Conservation (phyloP, 371 early-diverging fungal species). For the Mortierella sp. region DNA sequence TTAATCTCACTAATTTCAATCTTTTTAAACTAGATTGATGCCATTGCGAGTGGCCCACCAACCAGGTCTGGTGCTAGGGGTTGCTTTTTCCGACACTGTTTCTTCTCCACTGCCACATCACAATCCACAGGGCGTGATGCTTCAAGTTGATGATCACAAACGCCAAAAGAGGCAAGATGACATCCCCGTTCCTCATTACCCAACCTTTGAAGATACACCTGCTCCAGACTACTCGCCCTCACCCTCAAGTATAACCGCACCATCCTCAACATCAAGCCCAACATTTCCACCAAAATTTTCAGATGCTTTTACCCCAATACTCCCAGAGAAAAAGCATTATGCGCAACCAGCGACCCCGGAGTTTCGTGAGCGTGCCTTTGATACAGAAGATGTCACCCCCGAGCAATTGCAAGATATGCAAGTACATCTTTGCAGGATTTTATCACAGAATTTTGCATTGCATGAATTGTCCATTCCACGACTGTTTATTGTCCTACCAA, state of each 20-base stretch:
- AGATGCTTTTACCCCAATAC: neutral
- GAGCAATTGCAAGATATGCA: neutral
- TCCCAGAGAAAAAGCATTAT: neutral
- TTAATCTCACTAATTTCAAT: neutral
- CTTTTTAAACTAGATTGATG: neutral
- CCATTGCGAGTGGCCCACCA: neutral
- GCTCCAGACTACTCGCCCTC: conserved; percentile 1
- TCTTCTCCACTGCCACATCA: neutral
- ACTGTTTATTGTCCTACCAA: conserved; percentile 9
- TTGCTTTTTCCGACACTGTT: neutral
- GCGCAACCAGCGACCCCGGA: conserved; percentile 2
- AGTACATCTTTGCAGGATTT: neutral
- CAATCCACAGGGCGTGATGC: neutral
- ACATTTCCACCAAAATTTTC: neutral
- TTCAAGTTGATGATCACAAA: neutral
- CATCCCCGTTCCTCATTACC: neutral
- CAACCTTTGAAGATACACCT: neutral
- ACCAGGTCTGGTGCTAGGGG: neutral
- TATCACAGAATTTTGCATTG: neutral
- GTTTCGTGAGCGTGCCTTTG: neutral
- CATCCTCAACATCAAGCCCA: neutral
- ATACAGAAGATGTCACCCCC: conserved; percentile 4
- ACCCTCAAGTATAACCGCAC: neutral
- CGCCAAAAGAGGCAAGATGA: neutral
- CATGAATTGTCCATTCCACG: conserved; percentile 1